Conservation (phyloP, 352 stramenopile species). For the Phytopythium boreale region DNA sequence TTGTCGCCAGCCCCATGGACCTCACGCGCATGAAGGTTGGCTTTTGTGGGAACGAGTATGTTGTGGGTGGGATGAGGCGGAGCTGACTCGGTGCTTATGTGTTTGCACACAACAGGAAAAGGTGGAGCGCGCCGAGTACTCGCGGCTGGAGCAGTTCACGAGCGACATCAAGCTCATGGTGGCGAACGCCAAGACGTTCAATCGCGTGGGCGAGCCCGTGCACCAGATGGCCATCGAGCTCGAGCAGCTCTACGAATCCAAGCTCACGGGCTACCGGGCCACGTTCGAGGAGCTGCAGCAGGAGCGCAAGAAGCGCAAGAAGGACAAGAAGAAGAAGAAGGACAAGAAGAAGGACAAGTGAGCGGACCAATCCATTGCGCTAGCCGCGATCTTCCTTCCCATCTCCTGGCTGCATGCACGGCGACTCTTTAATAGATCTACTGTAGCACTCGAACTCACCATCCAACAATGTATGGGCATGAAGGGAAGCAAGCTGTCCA, state of each 20-base stretch:
- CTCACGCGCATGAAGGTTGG: conserved; percentile 70
- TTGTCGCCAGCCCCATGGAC: conserved; percentile 77
- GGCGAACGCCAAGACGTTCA: conserved; percentile 82
- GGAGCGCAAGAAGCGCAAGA: conserved; percentile 86
- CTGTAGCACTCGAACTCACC: background rate
- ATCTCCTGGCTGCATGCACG: background rate
- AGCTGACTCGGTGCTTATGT: background rate
- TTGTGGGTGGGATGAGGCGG: background rate
- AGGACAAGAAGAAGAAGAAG: conserved; percentile 89
- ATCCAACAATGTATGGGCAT: background rate
- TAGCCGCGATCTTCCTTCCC: too few species aligned
- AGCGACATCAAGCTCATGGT: conserved; percentile 79
- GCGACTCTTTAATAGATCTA: conserved; percentile 1
- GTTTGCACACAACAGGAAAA: conserved; percentile 33
- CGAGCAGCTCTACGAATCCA: conserved; percentile 72
- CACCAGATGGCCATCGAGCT: conserved; percentile 84
- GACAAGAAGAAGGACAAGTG: conserved; percentile 88
- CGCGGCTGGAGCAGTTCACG: conserved; percentile 74
- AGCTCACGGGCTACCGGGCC: conserved; percentile 54
- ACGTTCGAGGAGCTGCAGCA: conserved; percentile 78
- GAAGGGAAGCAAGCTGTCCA: background rate
- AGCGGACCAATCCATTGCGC: too few species aligned
- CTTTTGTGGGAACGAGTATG: background rate
- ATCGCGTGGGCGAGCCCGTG: conserved; percentile 75
- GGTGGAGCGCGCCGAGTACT: conserved; percentile 71